Percentiles rank a stretch among this genome's conserved stretches.
Conservation (phyloP, 345 rosid genomes). For the Anastatica hierochuntica region DNA sequence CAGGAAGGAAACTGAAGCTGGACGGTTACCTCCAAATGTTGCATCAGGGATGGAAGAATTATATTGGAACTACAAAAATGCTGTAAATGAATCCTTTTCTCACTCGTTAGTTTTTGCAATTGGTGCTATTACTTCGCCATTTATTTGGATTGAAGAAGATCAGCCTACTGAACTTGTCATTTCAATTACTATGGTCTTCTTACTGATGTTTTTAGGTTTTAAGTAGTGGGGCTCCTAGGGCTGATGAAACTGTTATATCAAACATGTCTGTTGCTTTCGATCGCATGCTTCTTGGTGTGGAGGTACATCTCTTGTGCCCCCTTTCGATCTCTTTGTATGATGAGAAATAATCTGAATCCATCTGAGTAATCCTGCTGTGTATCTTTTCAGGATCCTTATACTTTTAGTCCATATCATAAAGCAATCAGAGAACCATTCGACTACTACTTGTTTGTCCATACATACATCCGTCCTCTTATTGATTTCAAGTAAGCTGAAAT, state of each 20-base stretch:
- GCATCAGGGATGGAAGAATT: conserved; percentile 74
- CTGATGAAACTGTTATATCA: conserved; percentile 54
- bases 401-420: conserved; percentile 70
- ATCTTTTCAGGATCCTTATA: conserved; percentile 62
- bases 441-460: conserved; percentile 90
- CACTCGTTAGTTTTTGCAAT: conserved; percentile 7
- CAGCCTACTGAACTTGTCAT: not conserved
- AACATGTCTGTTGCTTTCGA: conserved; percentile 79
- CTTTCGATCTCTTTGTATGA: too few species aligned
- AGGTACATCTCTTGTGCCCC: conserved; percentile 41
- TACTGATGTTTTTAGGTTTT: conserved; percentile 41
- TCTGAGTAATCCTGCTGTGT: not conserved
- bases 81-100: not conserved
- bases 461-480: conserved; percentile 71
- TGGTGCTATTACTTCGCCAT: too few species aligned
- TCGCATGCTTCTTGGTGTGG: conserved; percentile 66
- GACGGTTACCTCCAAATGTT: conserved; percentile 63
- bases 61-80: not conserved
- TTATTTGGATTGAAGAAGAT: not conserved
- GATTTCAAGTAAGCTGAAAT: conserved; percentile 63
- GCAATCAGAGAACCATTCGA: conserved; percentile 88
- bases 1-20: conserved; percentile 57
- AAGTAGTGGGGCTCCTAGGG: conserved; percentile 52
- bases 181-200: not conserved
- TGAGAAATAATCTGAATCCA: conserved; percentile 1